Evolutionary conservation across 148 eudicot species (phyloP).

Genomic region (Fagopyrum tataricum): DNA sequence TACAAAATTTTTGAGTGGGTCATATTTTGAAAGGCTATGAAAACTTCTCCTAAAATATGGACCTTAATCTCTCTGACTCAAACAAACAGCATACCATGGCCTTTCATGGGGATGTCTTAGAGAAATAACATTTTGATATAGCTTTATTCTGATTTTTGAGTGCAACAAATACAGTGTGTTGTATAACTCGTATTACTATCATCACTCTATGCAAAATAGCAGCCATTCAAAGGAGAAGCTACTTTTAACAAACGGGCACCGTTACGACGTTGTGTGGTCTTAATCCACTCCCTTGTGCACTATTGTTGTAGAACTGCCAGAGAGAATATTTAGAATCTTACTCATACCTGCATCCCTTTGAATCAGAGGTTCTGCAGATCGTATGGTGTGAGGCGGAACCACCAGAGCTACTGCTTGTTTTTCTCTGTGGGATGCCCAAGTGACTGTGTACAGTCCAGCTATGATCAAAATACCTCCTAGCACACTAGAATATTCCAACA

Average conservation of each 20-base stretch:
- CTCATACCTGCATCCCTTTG: constrained; percentile 38
- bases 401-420: constrained; percentile 31
- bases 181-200: neutral
- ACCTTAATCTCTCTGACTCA: no score
- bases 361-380: constrained; percentile 52
- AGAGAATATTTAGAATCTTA: constrained; percentile 23
- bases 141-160: neutral
- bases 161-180: constrained; percentile 1
- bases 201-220: neutral
- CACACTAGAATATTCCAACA: constrained; percentile 37
- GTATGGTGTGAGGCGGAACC: constrained; percentile 25
- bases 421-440: constrained; percentile 80
- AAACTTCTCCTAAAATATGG: no score
- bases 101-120: neutral
- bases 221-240: neutral
- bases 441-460: constrained; percentile 81
- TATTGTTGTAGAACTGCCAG: neutral
- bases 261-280: neutral
- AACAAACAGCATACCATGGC: neutral
- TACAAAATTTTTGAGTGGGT: no score
- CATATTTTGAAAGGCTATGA: no score
- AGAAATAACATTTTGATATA: neutral
- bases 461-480: constrained; percentile 72
- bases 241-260: neutral
- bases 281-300: constrained; percentile 10